A percentile compares a stretch with the other conserved stretches of the same genome.
These are phyloP conservation scores for Fusarium sp. DNA, from an alignment of 2,329 filamentous ascomycete species.

Conservation along the genomic window DNA sequence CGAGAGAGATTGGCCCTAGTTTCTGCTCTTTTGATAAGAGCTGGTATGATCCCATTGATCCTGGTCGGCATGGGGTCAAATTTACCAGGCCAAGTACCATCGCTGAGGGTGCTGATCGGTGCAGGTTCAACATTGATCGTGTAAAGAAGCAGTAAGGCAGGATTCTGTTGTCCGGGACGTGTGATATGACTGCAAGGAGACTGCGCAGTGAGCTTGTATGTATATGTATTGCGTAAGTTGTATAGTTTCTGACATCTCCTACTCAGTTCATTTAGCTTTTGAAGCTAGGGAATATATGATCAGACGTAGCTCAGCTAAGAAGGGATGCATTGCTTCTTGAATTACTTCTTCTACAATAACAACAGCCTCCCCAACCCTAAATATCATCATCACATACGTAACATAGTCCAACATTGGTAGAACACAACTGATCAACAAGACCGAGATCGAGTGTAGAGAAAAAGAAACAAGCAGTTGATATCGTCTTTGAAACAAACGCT, in stretches of 20 bases:
- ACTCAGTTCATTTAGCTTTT: neutral
- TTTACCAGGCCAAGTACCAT: neutral
- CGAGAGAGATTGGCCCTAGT: neutral
- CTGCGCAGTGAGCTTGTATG: neutral
- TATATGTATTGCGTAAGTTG: neutral
- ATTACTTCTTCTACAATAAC: neutral
- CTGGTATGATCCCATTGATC: neutral
- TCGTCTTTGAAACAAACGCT: constrained; percentile 19
- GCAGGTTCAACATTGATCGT: neutral
- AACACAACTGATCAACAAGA: neutral
- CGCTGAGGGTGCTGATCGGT: neutral
- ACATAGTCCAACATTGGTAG: neutral
- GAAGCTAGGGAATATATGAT: neutral
- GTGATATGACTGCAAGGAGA: neutral
- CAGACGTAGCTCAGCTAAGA: neutral
- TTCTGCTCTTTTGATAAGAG: neutral
- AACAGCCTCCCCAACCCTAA: neutral
- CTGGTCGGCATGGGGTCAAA: neutral
- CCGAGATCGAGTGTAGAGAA: neutral
- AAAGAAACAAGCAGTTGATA: constrained; percentile 18
- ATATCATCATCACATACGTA: neutral
- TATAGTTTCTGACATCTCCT: neutral
- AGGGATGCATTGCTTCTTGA: neutral
- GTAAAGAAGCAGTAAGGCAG: neutral
- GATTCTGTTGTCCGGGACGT: neutral